Percentiles rank a stretch among this genome's conserved stretches.
These are phyloP conservation scores for Nectriaceae sp. DNA, from an alignment of 2,329 filamentous ascomycete species.

Conservation along the genomic window DNA sequence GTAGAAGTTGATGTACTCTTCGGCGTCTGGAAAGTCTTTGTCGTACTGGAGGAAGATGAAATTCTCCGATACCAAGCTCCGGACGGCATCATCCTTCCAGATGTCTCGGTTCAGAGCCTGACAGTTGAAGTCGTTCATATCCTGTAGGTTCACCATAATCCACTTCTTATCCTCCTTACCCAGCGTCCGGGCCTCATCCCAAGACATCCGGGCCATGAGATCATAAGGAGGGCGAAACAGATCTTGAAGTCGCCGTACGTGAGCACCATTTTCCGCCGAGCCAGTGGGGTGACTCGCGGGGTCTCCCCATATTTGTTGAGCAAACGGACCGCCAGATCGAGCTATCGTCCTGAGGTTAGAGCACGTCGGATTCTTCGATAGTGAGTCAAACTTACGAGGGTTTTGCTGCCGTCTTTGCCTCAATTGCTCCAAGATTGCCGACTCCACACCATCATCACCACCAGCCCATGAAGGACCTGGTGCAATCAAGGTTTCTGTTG, in stretches of 20 bases:
- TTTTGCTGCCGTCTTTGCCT: slow-evolving; percentile 43
- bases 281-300: slow-evolving; percentile 21
- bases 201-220: slow-evolving; percentile 77
- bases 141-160: slow-evolving; percentile 94
- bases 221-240: slow-evolving; percentile 93
- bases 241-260: slow-evolving; percentile 80
- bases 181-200: slow-evolving; percentile 80
- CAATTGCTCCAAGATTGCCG: slow-evolving; percentile 67
- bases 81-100: slow-evolving; percentile 85
- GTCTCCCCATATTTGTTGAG: slow-evolving; percentile 41
- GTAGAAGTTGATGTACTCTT: slow-evolving; percentile 88
- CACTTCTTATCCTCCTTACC: slow-evolving; percentile 91
- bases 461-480: slow-evolving; percentile 55
- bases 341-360: slow-evolving; percentile 10
- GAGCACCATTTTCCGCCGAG: slow-evolving; percentile 54
- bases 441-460: slow-evolving; percentile 53
- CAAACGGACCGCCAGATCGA: slow-evolving; percentile 37
- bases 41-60: slow-evolving; percentile 96
- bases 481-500: slow-evolving; percentile 87
- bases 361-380: background rate
- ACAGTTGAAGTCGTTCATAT: slow-evolving; percentile 90
- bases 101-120: slow-evolving; percentile 92
- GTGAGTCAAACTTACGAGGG: slow-evolving; percentile 28
- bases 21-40: slow-evolving; percentile 77
- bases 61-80: slow-evolving; percentile 81